phyloP scores from a whole-genome alignment of 768 basidiomycete species.

The Russula virescens region DNA sequence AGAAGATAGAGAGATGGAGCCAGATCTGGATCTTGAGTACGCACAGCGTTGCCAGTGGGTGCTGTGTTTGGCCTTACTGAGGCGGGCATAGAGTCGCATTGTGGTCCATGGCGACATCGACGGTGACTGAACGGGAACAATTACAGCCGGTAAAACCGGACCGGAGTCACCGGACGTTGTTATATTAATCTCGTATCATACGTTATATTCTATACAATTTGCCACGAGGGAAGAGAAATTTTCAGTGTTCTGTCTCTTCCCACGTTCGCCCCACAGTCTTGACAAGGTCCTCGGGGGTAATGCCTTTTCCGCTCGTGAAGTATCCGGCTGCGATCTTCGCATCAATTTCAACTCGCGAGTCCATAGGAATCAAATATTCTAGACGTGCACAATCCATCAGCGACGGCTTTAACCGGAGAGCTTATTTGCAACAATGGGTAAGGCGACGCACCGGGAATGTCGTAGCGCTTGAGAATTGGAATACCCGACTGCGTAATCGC shows the following conservation, averaged over 20 bases:
- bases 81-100: background rate
- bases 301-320: conserved; percentile 72
- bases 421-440: background rate
- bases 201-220: conserved; percentile 1
- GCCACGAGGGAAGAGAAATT: background rate
- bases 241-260: conserved; percentile 83
- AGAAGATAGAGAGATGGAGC: background rate
- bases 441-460: conserved; percentile 62
- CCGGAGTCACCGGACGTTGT: too few species aligned
- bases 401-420: too few species aligned
- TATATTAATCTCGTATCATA: background rate
- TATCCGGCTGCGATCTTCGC: conserved; percentile 96
- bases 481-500: conserved; percentile 90
- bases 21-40: background rate
- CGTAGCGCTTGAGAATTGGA: conserved; percentile 73
- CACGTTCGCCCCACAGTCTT: conserved; percentile 86
- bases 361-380: conserved; percentile 86
- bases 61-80: background rate
- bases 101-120: background rate
- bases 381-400: background rate
- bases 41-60: too few species aligned
- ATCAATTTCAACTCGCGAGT: conserved; percentile 90
- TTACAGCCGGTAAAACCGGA: too few species aligned
- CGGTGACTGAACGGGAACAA: background rate
- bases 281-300: conserved; percentile 71